A percentile compares a stretch with the other conserved stretches of the same genome.
phyloP scores from a whole-genome alignment of 176 grass and related monocot species.

The Oryza rufipogon region DNA sequence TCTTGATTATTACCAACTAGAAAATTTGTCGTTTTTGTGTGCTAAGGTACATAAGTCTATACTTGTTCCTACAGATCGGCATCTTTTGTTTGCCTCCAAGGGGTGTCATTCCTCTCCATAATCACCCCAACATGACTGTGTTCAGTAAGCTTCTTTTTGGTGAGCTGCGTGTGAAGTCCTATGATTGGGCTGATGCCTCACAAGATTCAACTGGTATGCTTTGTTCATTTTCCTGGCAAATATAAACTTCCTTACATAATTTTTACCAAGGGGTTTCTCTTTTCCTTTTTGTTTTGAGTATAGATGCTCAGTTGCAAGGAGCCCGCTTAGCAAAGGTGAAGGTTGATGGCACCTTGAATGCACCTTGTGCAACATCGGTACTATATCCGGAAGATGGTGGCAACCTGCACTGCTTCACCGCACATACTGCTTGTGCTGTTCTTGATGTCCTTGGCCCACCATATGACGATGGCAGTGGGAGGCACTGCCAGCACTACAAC shows the following conservation, averaged over 20 bases:
- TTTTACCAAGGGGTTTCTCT: constrained; percentile 1
- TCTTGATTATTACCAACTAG: background rate
- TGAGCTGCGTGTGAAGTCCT: constrained; percentile 67
- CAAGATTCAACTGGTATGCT: constrained; percentile 24
- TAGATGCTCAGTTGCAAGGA: constrained; percentile 43
- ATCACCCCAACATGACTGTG: constrained; percentile 81
- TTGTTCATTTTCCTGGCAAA: background rate
- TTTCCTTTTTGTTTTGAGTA: constrained; percentile 8
- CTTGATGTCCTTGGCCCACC: constrained; percentile 74
- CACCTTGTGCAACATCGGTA: constrained; percentile 62
- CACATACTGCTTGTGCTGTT: constrained; percentile 63
- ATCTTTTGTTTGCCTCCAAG: constrained; percentile 66
- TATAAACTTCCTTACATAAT: background rate
- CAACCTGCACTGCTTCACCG: constrained; percentile 74
- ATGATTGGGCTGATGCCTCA: constrained; percentile 59
- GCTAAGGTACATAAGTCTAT: background rate
- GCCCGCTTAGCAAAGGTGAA: constrained; percentile 62
- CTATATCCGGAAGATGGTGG: constrained; percentile 66
- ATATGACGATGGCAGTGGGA: constrained; percentile 56
- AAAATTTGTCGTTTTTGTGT: background rate
- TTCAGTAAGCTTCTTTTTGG: constrained; percentile 81
- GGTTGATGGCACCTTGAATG: constrained; percentile 50
- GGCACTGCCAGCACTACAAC: constrained; percentile 61
- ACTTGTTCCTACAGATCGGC: constrained; percentile 56
- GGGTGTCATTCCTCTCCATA: constrained; percentile 73